Evolutionary conservation across 2,329 filamentous ascomycete species (phyloP), one percentile per base, ranked within the genome.

Genomic region (Verruconis gallopava): DNA sequence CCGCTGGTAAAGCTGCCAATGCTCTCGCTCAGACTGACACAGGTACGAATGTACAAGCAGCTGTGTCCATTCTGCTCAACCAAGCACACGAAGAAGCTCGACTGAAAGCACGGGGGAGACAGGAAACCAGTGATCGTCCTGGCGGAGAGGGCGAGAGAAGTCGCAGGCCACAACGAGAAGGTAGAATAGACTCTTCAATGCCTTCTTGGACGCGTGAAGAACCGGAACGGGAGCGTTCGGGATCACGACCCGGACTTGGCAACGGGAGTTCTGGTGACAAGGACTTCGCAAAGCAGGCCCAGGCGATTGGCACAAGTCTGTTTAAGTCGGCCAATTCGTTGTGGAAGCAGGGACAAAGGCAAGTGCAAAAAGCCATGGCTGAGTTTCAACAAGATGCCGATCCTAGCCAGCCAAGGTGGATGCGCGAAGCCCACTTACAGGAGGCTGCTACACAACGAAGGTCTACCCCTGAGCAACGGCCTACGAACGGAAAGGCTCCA

Each of bases 301-400:
- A 85, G 4, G 81, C 88, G 22, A 71, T 96, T 54, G 84, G 91
- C 1, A 85, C 67, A 35, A 93, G 73, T 47, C 62, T 98, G 11
- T 78, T 96, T 59, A 98, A 98, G 59, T 91, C 88, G 2, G 91
- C 91, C 2, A 93, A 93, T 50, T 89, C 85, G 1, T 64, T 96
- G 1, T 98, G 91, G 91, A 98, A 94, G 57, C 84, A 82, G 3
- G 79, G 89, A 0, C 85, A 88, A 55, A 98, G 94, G 62, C 88
- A 85, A 57, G 75, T 96, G 44, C 85, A 93, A 53, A 85, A 91
- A 60, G 89, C 85, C 3, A 83, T 96, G 22, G 79, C 86, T 5
- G 91, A 98, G 13, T 82, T 96, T 45, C 75, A 77, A 51, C 63
- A 69, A 41, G 80, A 78, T n/a, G 67, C 69, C 19, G 86, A 94